Conservation (phyloP, 1,139 yeast species). For the Suhomyces taliae region DNA sequence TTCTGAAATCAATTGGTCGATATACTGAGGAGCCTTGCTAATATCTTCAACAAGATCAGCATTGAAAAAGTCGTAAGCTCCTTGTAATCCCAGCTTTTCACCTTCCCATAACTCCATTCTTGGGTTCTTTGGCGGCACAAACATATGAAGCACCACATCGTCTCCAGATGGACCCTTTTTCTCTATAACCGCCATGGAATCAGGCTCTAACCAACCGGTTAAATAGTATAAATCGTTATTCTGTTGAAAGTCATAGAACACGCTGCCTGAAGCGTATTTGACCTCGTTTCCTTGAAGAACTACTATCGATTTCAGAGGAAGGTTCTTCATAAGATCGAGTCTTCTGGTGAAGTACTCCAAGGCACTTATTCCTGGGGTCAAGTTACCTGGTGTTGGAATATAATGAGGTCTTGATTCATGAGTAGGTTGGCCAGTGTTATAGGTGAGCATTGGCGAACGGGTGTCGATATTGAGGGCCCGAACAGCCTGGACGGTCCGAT, state of each 20-base stretch:
- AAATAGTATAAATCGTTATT: conserved; percentile 83
- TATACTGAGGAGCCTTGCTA: conserved; percentile 38
- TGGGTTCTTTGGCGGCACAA: conserved; percentile 83
- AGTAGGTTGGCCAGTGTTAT: conserved; percentile 78
- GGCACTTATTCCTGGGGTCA: conserved; percentile 88
- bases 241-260: conserved; percentile 89
- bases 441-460: conserved; percentile 24
- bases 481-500: neutral
- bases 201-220: conserved; percentile 94
- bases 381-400: conserved; percentile 67
- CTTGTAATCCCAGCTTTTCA: conserved; percentile 79
- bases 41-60: conserved; percentile 73
- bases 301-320: conserved; percentile 70
- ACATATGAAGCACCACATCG: conserved; percentile 66
- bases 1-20: conserved; percentile 47
- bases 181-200: conserved; percentile 73
- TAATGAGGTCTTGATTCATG: conserved; percentile 81
- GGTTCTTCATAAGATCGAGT: conserved; percentile 47
- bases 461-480: conserved; percentile 12
- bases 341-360: conserved; percentile 79
- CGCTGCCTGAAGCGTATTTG: conserved; percentile 85
- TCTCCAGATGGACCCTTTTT: conserved; percentile 51
- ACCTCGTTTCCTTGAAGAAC: conserved; percentile 71
- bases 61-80: conserved; percentile 79
- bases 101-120: conserved; percentile 94